Evolutionary conservation across 805 yeast species (phyloP), one percentile per base, ranked within the genome.

Genomic region (Millerozyma miso): DNA sequence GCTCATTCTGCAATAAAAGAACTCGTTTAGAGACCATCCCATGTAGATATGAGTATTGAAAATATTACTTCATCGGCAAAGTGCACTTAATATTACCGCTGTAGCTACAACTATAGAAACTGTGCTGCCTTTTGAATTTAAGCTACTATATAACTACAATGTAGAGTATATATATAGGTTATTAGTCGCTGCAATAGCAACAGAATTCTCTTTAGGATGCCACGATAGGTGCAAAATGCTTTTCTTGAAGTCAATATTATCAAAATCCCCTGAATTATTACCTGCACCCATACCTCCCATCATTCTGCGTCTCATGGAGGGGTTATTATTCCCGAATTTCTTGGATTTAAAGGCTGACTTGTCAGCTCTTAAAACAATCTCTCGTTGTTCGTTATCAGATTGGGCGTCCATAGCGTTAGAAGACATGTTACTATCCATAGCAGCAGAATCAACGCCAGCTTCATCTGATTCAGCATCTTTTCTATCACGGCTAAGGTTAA

Each of bases 101-200:
- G n/a, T n/a, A n/a, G n/a, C n/a, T n/a, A n/a, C n/a, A n/a, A n/a
- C n/a, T n/a, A n/a, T n/a, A n/a, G n/a, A n/a, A n/a, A n/a, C n/a
- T n/a, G n/a, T n/a, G n/a, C n/a, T 23, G 10, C 29, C 10, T 23
- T 23, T 8, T 13, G 14, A 32, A 32, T 15, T 5, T 15, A 13
- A 32, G 17, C 14, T n/a, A 32, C 34, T 8, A 32, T 15, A 31
- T 20, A n/a, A 36, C 67, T 67, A 85, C 55, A 82, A 73, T 42
- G 93, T 84, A 44, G 91, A 83, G 62, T 86, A 86, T 47, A 86
- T 85, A 68, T 85, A 86, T 54, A 88, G 76, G 69, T 93, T 93
- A 71, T 93, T 95, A 17, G 99, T 93, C 15, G 99, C 98, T 38
- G 98, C 98, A 59, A 93, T 87, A 35, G 99, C 99, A 53, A 93